Percentiles rank a stretch among this genome's conserved stretches.
Evolutionary conservation across 1,284 basidiomycete genomes (phyloP).

Genomic region (Exobasidium cylindrosporum): DNA sequence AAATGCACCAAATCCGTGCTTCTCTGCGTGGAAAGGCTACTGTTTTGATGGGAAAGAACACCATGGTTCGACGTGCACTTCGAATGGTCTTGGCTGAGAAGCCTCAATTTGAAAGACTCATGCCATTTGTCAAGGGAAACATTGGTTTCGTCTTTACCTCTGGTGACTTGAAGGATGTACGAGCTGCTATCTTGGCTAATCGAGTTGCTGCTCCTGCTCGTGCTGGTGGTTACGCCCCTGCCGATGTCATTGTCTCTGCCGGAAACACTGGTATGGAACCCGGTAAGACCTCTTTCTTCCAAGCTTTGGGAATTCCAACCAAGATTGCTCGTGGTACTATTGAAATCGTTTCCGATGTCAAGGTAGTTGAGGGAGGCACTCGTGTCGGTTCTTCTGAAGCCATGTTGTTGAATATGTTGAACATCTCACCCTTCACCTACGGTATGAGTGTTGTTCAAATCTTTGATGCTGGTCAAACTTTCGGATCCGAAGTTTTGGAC

Average conservation of each 20-base stretch:
- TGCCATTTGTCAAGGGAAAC: constrained; percentile 94
- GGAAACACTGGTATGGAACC: constrained; percentile 99
- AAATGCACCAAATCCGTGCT: constrained; percentile 97
- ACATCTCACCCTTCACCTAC: constrained; percentile 82
- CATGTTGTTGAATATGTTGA: constrained; percentile 97
- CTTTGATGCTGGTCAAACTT: constrained; percentile 58
- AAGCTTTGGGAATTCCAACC: constrained; percentile 98
- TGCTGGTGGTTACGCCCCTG: constrained; percentile 92
- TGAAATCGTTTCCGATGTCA: constrained; percentile 96
- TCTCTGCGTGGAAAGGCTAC: constrained; percentile 90
- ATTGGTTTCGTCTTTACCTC: constrained; percentile 98
- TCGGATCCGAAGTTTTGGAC: constrained; percentile 84
- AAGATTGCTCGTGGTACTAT: constrained; percentile 99
- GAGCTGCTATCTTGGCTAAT: constrained; percentile 88
- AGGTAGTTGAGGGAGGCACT: constrained; percentile 85
- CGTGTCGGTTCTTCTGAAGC: constrained; percentile 97
- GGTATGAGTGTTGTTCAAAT: constrained; percentile 82
- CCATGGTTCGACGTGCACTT: constrained; percentile 98
- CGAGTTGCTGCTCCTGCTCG: constrained; percentile 97
- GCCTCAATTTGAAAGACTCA: constrained; percentile 92
- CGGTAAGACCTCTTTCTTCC: constrained; percentile 76
- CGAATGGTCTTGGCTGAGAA: constrained; percentile 82
- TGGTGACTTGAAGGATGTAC: constrained; percentile 88
- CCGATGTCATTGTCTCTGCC: constrained; percentile 85
- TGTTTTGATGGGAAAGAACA: constrained; percentile 99